Evolutionary conservation across 148 eudicot species (phyloP).

Genomic region (Spergularia marina): DNA sequence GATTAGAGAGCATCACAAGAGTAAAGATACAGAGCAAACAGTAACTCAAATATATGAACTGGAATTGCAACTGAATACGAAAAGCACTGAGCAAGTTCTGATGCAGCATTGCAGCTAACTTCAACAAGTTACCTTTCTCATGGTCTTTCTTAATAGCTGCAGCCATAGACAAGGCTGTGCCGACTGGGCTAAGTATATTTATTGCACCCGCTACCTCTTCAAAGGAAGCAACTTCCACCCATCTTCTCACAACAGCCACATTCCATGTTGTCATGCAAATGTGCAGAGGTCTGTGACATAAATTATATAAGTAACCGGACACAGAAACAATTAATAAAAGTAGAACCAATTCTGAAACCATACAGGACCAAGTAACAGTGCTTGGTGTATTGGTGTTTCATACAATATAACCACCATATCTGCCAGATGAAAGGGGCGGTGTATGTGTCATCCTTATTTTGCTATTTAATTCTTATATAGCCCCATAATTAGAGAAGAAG

Average conservation of each 20-base stretch:
- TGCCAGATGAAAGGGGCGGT: neutral
- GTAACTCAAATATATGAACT: too few species aligned
- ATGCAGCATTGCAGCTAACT: neutral
- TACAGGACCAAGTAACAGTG: slow-evolving; percentile 4
- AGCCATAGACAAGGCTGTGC: slow-evolving; percentile 97
- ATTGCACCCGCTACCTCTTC: slow-evolving; percentile 85
- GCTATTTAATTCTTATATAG: neutral
- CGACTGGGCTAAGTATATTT: slow-evolving; percentile 68
- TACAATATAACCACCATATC: neutral
- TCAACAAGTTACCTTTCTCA: slow-evolving; percentile 58
- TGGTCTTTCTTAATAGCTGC: slow-evolving; percentile 92
- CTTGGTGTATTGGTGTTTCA: neutral
- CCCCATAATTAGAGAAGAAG: neutral
- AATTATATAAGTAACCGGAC: slow-evolving; percentile 17
- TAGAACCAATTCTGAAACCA: neutral
- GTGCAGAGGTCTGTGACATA: slow-evolving; percentile 81
- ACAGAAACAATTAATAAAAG: neutral
- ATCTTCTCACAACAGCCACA: slow-evolving; percentile 79
- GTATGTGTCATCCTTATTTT: neutral
- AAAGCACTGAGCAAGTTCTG: too few species aligned
- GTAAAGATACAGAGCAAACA: too few species aligned
- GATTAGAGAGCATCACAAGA: too few species aligned
- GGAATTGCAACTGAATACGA: too few species aligned
- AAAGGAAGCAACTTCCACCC: slow-evolving; percentile 80
- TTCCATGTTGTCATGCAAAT: slow-evolving; percentile 81